Conservation (phyloP, 2,329 filamentous ascomycete species). For the Colletotrichum aenigma region DNA sequence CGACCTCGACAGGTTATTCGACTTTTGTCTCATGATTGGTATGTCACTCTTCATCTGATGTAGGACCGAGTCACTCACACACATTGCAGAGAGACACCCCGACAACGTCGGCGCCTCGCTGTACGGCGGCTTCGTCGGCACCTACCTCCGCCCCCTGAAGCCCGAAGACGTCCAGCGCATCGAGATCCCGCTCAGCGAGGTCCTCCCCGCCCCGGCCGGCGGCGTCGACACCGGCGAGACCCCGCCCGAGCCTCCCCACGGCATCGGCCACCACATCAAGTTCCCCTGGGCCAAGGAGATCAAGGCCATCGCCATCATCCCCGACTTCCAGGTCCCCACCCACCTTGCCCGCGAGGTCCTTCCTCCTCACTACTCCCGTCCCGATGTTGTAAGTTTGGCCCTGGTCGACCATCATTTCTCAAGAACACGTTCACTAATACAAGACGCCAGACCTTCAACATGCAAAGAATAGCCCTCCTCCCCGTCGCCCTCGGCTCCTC, state of each 20-base stretch:
- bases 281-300: slow-evolving; percentile 94
- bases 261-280: slow-evolving; percentile 95
- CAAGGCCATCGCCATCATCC: slow-evolving; percentile 96
- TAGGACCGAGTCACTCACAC: not conserved
- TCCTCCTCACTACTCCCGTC: slow-evolving; percentile 77
- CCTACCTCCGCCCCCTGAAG: slow-evolving; percentile 90
- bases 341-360: slow-evolving; percentile 87
- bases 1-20: slow-evolving; percentile 81
- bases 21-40: slow-evolving; percentile 98
- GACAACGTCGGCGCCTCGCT: slow-evolving; percentile 95
- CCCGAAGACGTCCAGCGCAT: slow-evolving; percentile 88
- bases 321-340: slow-evolving; percentile 94
- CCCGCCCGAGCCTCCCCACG: slow-evolving; percentile 86
- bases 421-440: not conserved
- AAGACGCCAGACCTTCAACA: slow-evolving; percentile 73
- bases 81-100: slow-evolving; percentile 73
- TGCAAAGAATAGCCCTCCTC: slow-evolving; percentile 90
- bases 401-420: no score
- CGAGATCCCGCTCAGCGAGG: slow-evolving; percentile 94
- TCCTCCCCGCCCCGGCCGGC: slow-evolving; percentile 87
- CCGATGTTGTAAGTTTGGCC: slow-evolving; percentile 72
- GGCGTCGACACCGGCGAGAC: slow-evolving; percentile 87
- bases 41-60: slow-evolving; percentile 1
- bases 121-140: slow-evolving; percentile 95
- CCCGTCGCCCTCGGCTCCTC: slow-evolving; percentile 88